Evolutionary conservation across 2,329 filamentous ascomycete species (phyloP).

Genomic region (Escovopsis sp.): DNA sequence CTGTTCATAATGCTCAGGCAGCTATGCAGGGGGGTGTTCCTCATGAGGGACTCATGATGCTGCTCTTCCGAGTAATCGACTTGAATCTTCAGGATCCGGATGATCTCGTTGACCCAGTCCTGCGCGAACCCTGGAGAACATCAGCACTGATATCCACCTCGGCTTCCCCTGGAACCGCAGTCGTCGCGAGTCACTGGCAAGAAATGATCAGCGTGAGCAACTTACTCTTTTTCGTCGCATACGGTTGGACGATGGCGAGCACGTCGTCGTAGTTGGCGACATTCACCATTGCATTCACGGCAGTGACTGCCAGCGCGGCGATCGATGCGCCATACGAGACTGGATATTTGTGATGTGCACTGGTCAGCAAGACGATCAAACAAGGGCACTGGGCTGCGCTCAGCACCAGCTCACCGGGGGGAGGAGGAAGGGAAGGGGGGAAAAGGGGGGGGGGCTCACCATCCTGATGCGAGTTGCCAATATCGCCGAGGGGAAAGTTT

Average conservation of each 20-base stretch:
- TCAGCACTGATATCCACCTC: too few species aligned
- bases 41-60: slow-evolving; percentile 55
- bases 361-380: not conserved
- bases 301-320: slow-evolving; percentile 43
- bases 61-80: slow-evolving; percentile 73
- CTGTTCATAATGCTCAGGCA: slow-evolving; percentile 68
- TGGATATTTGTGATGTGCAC: slow-evolving; percentile 15
- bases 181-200: too few species aligned
- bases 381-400: too few species aligned
- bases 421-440: too few species aligned
- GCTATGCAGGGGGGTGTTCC: slow-evolving; percentile 58
- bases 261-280: slow-evolving; percentile 53
- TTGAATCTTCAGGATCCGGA: slow-evolving; percentile 54
- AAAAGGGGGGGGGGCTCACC: slow-evolving; percentile 20
- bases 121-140: slow-evolving; percentile 37
- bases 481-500: slow-evolving; percentile 33
- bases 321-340: slow-evolving; percentile 43
- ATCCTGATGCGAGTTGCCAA: slow-evolving; percentile 33
- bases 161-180: slow-evolving; percentile 7
- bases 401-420: too few species aligned
- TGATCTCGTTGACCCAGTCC: slow-evolving; percentile 51
- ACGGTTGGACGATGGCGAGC: slow-evolving; percentile 48
- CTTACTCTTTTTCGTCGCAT: slow-evolving; percentile 19
- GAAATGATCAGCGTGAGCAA: not conserved
- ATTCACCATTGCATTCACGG: slow-evolving; percentile 30